These are phyloP conservation scores for Lathyrus sativus DNA, from an alignment of 306 rosid genomes.

Conservation along the genomic window DNA sequence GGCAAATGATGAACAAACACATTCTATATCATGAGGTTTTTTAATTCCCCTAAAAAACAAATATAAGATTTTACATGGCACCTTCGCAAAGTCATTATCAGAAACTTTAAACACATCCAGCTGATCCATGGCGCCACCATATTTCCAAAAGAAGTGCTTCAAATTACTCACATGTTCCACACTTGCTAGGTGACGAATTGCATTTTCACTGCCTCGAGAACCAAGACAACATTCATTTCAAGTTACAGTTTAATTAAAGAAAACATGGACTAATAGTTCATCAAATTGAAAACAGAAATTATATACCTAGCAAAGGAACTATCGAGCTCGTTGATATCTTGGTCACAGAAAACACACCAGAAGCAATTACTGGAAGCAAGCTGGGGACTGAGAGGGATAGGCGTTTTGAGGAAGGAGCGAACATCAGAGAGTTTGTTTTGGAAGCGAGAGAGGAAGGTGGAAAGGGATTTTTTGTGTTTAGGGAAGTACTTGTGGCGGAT, in stretches of 20 bases:
- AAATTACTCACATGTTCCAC: slow-evolving; percentile 67
- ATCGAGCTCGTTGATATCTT: slow-evolving; percentile 53
- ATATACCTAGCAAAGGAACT: slow-evolving; percentile 71
- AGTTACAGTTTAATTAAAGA: slow-evolving; percentile 4
- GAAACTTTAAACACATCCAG: slow-evolving; percentile 56
- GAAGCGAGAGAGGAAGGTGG: slow-evolving; percentile 73
- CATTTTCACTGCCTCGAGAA: slow-evolving; percentile 59
- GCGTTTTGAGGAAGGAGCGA: slow-evolving; percentile 62
- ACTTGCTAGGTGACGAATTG: slow-evolving; percentile 74
- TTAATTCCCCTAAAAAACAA: background rate
- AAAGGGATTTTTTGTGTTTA: slow-evolving; percentile 71
- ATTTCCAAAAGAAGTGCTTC: slow-evolving; percentile 88
- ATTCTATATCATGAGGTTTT: background rate
- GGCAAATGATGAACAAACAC: slow-evolving; percentile 29
- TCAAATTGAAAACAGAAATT: background rate
- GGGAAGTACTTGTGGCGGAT: slow-evolving; percentile 88
- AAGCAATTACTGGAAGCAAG: slow-evolving; percentile 63
- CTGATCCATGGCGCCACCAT: slow-evolving; percentile 60
- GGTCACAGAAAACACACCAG: slow-evolving; percentile 86
- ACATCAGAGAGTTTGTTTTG: slow-evolving; percentile 64
- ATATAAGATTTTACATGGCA: slow-evolving; percentile 23
- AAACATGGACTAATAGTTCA: background rate
- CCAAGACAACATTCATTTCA: slow-evolving; percentile 1
- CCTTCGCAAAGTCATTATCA: slow-evolving; percentile 69
- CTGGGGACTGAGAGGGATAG: slow-evolving; percentile 52